phyloP scores from a whole-genome alignment of 495 filamentous ascomycete species.

The Tuber brumale region DNA sequence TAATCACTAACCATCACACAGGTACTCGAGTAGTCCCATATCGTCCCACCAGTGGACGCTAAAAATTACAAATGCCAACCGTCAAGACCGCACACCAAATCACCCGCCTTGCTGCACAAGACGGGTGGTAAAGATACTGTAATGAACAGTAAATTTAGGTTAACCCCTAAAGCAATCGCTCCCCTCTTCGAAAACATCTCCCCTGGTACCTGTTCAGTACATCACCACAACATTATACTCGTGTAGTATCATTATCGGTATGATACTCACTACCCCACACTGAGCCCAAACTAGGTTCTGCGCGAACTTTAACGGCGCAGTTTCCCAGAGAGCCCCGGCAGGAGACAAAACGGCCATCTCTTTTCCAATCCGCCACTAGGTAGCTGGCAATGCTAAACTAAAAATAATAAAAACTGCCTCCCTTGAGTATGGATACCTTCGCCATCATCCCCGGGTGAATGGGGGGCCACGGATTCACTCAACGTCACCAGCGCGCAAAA shows the following conservation, averaged over 20 bases:
- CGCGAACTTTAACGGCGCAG: background rate
- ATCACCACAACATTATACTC: too few species aligned
- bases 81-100: background rate
- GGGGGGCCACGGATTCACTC: background rate
- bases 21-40: constrained; percentile 11
- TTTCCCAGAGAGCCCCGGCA: background rate
- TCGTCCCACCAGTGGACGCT: constrained; percentile 7
- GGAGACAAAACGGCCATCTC: background rate
- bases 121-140: background rate
- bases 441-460: background rate
- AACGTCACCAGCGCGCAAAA: background rate
- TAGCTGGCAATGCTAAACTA: background rate
- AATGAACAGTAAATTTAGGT: background rate
- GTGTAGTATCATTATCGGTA: too few species aligned
- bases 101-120: background rate
- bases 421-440: background rate
- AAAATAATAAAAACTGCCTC: background rate
- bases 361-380: background rate
- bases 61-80: background rate
- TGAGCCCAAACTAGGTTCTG: background rate
- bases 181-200: too few species aligned
- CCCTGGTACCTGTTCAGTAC: background rate
- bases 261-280: too few species aligned
- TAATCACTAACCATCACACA: constrained; percentile 15
- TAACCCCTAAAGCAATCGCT: background rate